Percentiles rank a stretch among this genome's conserved stretches.
Conservation (phyloP, 1,284 basidiomycete genomes). For the Cryptococcus sp. region DNA sequence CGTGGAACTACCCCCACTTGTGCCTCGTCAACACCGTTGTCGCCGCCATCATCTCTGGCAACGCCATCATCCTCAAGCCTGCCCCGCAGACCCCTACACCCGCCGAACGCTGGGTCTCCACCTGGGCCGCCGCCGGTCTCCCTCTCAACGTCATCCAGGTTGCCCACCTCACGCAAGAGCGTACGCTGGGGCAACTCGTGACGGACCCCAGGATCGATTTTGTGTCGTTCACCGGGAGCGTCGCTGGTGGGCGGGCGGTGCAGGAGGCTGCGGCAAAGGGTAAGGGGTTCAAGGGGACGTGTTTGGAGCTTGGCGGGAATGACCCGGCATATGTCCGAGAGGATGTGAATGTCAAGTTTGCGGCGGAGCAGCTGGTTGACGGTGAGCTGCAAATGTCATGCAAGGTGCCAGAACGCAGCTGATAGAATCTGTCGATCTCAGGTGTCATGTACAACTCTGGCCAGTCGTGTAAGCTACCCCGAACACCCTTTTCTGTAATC, state of each 20-base stretch:
- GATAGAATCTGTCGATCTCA: conserved; percentile 32
- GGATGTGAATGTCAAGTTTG: conserved; percentile 80
- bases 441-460: conserved; percentile 94
- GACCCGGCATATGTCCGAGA: conserved; percentile 80
- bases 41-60: conserved; percentile 79
- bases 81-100: conserved; percentile 89
- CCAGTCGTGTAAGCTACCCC: conserved; percentile 61
- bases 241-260: conserved; percentile 51
- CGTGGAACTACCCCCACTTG: conserved; percentile 76
- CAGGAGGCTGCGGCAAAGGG: conserved; percentile 49
- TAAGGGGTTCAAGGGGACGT: conserved; percentile 66
- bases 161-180: conserved; percentile 67
- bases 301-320: conserved; percentile 65
- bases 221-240: conserved; percentile 88
- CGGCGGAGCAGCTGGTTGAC: conserved; percentile 82
- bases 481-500: not conserved
- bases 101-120: conserved; percentile 72
- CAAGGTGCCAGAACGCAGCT: not conserved
- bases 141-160: conserved; percentile 74
- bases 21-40: conserved; percentile 84
- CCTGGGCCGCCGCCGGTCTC: conserved; percentile 69
- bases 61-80: conserved; percentile 85
- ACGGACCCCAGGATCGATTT: conserved; percentile 69
- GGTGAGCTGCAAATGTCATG: conserved; percentile 53
- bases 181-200: conserved; percentile 62